Conservation (phyloP, 2,329 filamentous ascomycete species). For the Ampelomyces quisqualis region DNA sequence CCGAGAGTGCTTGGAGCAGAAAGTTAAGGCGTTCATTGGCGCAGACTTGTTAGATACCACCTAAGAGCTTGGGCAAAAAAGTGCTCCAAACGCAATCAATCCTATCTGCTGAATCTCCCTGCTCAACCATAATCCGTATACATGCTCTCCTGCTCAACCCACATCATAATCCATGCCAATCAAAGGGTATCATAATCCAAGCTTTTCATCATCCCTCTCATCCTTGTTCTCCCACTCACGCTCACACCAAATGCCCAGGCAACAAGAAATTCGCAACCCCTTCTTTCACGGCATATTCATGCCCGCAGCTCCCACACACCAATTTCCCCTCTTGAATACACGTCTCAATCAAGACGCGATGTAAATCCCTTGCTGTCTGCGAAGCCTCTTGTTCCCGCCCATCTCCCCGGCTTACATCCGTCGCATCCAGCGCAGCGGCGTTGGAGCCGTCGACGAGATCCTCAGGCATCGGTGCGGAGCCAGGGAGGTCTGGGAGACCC, state of each 20-base stretch:
- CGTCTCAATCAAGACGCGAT: constrained; percentile 82
- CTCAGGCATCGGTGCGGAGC: constrained; percentile 32
- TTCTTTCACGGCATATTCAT: constrained; percentile 92
- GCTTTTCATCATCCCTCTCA: constrained; percentile 3
- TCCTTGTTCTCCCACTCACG: not conserved
- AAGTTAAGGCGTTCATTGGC: not conserved
- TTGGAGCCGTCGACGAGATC: constrained; percentile 30
- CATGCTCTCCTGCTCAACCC: not conserved
- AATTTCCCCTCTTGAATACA: constrained; percentile 85
- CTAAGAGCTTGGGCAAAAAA: constrained; percentile 2
- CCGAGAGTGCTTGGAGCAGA: not conserved
- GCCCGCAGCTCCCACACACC: constrained; percentile 85
- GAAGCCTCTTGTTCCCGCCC: constrained; percentile 64
- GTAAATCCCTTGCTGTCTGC: constrained; percentile 72
- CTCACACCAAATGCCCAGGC: constrained; percentile 80
- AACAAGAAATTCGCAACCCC: constrained; percentile 95
- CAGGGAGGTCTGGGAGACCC: constrained; percentile 72
- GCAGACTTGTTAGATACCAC: constrained; percentile 5
- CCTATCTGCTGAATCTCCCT: too few species aligned
- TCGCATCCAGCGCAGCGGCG: constrained; percentile 2
- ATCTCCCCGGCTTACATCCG: constrained; percentile 42
- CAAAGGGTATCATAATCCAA: constrained; percentile 24
- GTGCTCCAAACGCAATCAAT: not conserved
- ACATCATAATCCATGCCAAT: not conserved
- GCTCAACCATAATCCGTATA: not conserved